Percentiles rank a stretch among this genome's conserved stretches.
Conservation (phyloP, 2,329 filamentous ascomycete genomes). For the Penicillium sp. region DNA sequence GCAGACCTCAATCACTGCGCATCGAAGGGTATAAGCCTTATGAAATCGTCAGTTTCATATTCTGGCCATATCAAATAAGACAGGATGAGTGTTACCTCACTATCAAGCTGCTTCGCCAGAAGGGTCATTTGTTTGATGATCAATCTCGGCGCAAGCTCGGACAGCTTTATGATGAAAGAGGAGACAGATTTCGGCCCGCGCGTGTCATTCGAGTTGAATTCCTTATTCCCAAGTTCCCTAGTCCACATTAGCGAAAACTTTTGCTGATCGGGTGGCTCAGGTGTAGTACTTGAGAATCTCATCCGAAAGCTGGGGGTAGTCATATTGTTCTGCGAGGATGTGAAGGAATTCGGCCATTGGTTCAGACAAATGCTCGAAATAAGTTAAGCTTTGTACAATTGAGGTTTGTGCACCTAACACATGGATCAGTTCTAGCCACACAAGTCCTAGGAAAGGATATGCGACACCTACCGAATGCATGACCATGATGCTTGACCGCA, state of each 20-base stretch:
- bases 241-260: conserved; percentile 19
- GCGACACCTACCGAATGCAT: conserved; percentile 70
- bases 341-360: conserved; percentile 98
- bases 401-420: conserved; percentile 82
- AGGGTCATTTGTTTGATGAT: conserved; percentile 98
- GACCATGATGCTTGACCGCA: conserved; percentile 94
- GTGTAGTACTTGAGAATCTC: conserved; percentile 65
- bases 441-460: neutral
- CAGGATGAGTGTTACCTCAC: conserved; percentile 61
- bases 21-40: conserved; percentile 85
- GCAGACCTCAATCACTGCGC: conserved; percentile 91
- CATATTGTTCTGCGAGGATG: conserved; percentile 93
- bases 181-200: conserved; percentile 95
- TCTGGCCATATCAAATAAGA: neutral
- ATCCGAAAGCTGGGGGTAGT: conserved; percentile 90
- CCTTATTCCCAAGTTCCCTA: conserved; percentile 89
- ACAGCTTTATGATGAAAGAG: conserved; percentile 85
- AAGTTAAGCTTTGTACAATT: conserved; percentile 94
- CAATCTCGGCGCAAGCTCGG: conserved; percentile 81
- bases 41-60: conserved; percentile 9
- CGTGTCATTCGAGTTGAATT: conserved; percentile 95
- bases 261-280: neutral
- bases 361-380: conserved; percentile 97
- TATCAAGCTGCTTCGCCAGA: conserved; percentile 89
- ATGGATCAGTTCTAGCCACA: conserved; percentile 18